Base-by-base conservation (phyloP, 768 basidiomycete genomes). In the Russula lepida region DNA sequence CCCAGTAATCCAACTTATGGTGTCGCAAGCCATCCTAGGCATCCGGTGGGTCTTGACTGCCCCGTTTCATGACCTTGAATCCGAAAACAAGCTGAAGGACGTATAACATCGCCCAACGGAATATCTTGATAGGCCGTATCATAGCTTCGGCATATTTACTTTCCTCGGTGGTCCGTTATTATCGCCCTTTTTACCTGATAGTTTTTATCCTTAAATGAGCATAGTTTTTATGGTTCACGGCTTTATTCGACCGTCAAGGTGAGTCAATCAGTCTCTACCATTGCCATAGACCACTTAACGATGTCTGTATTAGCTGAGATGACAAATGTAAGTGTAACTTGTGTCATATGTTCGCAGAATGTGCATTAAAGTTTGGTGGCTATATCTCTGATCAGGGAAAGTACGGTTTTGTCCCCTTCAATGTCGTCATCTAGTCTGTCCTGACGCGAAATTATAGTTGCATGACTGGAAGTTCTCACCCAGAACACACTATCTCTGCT, bases 11-110 rank as follows among this genome's bases (percentile, higher is more conserved):
- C 86, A 88, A 70, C 73, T 75, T 0, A 83, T 84, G 79, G 73
- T 84, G 48, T 86, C 85, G 5, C 85, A 88, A 67, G 73, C 78
- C 6, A 86, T 88, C 57, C 68, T 88, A 43, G 85, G 80, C 8
- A 70, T 84, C 51, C 78, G 85, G 85, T 83, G 69, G 48, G 71
- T 57, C 41, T 17, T 19, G 8, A 19, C 35, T 37, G 3, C 13
- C 8, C 37, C 41, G 23, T 2, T 27, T 51, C 13, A 30, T 21
- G 12, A 3, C 15, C 5, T 37, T 3, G 51, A 6, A 3, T 47
- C 54, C 43, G 52, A 65, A 15, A 19, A 23, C 27, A 47, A 55
- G 61, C 25, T 52, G 28, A 66, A 84, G 85, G 62, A 78, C 83
- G 2, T 81, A 80, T 69, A 84, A 84, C 64, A 75, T 86, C 27